These are phyloP conservation scores for Ceratobasidium sp. DNA, from an alignment of 1,284 basidiomycete species.

Conservation along the genomic window DNA sequence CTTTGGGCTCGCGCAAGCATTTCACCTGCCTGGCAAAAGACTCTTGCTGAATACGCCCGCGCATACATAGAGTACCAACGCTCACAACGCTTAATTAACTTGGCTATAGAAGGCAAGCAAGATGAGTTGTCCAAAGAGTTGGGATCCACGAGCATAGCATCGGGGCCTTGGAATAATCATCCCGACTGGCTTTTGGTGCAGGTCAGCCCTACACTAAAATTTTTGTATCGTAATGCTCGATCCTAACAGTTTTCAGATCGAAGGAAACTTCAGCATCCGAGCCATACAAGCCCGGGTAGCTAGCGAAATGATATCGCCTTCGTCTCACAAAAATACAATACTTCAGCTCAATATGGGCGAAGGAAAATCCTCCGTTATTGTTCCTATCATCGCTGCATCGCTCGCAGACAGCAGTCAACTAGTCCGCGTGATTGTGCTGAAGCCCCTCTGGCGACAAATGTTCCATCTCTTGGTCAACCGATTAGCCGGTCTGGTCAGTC, in stretches of 20 bases:
- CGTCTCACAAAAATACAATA: conserved; percentile 57
- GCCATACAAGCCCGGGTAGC: conserved; percentile 62
- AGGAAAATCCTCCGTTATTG: conserved; percentile 69
- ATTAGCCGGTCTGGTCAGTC: conserved; percentile 63
- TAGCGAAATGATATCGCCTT: conserved; percentile 66
- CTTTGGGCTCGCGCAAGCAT: neutral
- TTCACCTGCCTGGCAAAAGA: neutral
- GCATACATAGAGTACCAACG: conserved; percentile 28
- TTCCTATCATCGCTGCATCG: conserved; percentile 61
- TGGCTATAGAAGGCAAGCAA: neutral
- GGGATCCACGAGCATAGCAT: neutral
- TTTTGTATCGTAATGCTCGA: neutral
- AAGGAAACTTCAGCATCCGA: conserved; percentile 63
- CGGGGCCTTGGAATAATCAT: neutral
- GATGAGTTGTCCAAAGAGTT: conserved; percentile 43
- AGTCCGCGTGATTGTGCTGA: conserved; percentile 66
- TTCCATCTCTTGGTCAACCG: conserved; percentile 65
- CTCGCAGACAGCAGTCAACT: conserved; percentile 64
- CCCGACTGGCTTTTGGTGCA: conserved; percentile 39
- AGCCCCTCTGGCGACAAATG: conserved; percentile 63
- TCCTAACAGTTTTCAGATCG: conserved; percentile 57
- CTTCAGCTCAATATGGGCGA: conserved; percentile 74
- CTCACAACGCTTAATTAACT: conserved; percentile 16
- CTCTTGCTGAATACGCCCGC: conserved; percentile 27
- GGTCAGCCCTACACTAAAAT: neutral